phyloP scores from a whole-genome alignment of 2,329 filamentous ascomycete genomes.

The Coniochaeta prunicola region DNA sequence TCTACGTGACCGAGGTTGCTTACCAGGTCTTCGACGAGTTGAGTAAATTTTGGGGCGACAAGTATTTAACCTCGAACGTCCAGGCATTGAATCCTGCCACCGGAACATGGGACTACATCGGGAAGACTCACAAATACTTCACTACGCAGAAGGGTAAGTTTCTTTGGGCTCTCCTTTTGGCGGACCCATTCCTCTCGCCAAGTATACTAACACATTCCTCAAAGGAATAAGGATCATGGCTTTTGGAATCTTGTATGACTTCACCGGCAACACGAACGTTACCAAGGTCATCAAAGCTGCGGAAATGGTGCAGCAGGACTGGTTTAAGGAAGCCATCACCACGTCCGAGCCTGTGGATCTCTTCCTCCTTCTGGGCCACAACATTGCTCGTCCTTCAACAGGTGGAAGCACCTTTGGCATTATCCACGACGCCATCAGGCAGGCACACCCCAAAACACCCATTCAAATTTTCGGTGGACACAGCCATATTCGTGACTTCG shows the following conservation, averaged over 20 bases:
- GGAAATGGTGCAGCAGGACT: slow-evolving; percentile 42
- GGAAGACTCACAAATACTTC: slow-evolving; percentile 35
- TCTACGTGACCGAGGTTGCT: slow-evolving; percentile 54
- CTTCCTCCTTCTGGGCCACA: slow-evolving; percentile 58
- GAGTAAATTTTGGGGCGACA: slow-evolving; percentile 44
- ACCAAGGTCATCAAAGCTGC: slow-evolving; percentile 52
- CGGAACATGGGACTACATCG: slow-evolving; percentile 31
- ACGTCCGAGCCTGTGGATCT: slow-evolving; percentile 51
- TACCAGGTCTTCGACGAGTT: slow-evolving; percentile 56
- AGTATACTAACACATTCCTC: slow-evolving; percentile 1
- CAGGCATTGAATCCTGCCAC: slow-evolving; percentile 32
- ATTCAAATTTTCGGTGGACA: slow-evolving; percentile 62
- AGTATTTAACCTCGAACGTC: slow-evolving; percentile 37
- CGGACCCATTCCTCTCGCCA: not conserved
- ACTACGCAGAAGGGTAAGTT: slow-evolving; percentile 20
- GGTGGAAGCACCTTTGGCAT: slow-evolving; percentile 33
- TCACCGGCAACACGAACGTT: slow-evolving; percentile 52
- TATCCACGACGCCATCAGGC: slow-evolving; percentile 52
- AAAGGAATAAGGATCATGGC: slow-evolving; percentile 36
- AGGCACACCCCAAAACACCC: slow-evolving; percentile 46
- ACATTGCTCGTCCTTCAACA: slow-evolving; percentile 41
- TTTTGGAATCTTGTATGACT: slow-evolving; percentile 37
- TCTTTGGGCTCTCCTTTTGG: not conserved
- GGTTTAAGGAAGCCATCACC: slow-evolving; percentile 54
- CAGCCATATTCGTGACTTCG: slow-evolving; percentile 58